These are phyloP conservation scores for Candida yuanshanica DNA, from an alignment of 805 yeast genomes.

Conservation along the genomic window DNA sequence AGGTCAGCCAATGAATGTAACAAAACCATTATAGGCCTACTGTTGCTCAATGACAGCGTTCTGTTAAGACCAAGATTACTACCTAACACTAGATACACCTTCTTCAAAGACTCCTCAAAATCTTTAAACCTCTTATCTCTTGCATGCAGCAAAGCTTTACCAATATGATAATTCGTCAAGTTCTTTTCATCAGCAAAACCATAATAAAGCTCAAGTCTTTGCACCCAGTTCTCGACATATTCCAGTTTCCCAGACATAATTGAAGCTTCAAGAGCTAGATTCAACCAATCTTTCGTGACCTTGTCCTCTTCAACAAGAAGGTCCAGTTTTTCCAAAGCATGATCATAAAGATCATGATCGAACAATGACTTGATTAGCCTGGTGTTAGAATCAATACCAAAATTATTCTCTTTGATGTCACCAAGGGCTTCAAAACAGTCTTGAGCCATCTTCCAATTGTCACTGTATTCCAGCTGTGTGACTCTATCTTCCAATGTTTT, in stretches of 20 bases:
- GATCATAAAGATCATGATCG: conserved; percentile 71
- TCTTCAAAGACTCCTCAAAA: conserved; percentile 36
- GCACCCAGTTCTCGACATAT: conserved; percentile 53
- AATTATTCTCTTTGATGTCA: conserved; percentile 27
- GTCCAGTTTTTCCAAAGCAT: conserved; percentile 25
- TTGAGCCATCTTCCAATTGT: conserved; percentile 82
- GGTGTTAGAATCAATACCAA: conserved; percentile 30
- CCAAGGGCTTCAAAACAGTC: conserved; percentile 74
- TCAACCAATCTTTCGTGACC: conserved; percentile 43
- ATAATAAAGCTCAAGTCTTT: conserved; percentile 38
- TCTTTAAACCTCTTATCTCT: conserved; percentile 27
- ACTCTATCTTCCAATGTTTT: conserved; percentile 70
- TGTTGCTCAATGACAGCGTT: conserved; percentile 46
- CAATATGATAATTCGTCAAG: conserved; percentile 56
- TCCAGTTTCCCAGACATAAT: conserved; percentile 53
- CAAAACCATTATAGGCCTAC: conserved; percentile 41
- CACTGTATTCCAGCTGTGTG: conserved; percentile 74
- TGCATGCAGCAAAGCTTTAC: conserved; percentile 52
- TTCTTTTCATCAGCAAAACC: conserved; percentile 46
- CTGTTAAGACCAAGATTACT: conserved; percentile 44
- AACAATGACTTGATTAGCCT: conserved; percentile 65
- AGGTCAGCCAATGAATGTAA: conserved; percentile 61
- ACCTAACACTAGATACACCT: conserved; percentile 57
- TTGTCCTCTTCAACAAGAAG: conserved; percentile 3
- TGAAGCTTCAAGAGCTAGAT: conserved; percentile 71